Conservation (phyloP, 306 rosid genomes). For the Pachyrhizus erosus region DNA sequence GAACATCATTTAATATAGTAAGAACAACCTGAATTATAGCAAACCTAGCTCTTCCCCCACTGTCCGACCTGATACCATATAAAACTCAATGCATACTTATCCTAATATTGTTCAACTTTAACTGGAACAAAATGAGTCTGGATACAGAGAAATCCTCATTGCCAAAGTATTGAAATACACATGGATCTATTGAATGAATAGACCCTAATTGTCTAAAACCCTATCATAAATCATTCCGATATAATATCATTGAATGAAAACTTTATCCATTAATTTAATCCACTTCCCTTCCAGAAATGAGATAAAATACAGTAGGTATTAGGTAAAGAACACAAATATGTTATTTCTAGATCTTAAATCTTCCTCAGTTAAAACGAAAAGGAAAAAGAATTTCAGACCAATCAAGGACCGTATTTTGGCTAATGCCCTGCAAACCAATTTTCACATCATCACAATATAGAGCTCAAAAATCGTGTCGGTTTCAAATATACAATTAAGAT, state of each 20-base stretch:
- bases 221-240: constrained; percentile 4
- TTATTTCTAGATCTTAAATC: constrained; percentile 10
- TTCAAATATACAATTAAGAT: constrained; percentile 39
- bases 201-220: not conserved
- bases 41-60: constrained; percentile 9
- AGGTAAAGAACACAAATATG: constrained; percentile 24
- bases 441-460: not conserved
- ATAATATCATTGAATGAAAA: not conserved
- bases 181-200: constrained; percentile 6
- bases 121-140: not conserved
- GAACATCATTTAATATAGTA: constrained; percentile 11
- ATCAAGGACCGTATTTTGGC: constrained; percentile 14
- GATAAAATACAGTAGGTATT: constrained; percentile 1
- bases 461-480: constrained; percentile 22
- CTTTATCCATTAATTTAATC: constrained; percentile 8
- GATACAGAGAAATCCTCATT: not conserved
- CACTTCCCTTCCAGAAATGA: constrained; percentile 46
- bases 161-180: constrained; percentile 10
- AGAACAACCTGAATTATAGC: constrained; percentile 18
- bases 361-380: constrained; percentile 27
- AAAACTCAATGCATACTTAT: not conserved
- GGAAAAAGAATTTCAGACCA: not conserved
- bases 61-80: not conserved
- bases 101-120: constrained; percentile 14
- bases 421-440: constrained; percentile 7